phyloP scores from a whole-genome alignment of 768 basidiomycete genomes.

The Melanogaster broomeanus region DNA sequence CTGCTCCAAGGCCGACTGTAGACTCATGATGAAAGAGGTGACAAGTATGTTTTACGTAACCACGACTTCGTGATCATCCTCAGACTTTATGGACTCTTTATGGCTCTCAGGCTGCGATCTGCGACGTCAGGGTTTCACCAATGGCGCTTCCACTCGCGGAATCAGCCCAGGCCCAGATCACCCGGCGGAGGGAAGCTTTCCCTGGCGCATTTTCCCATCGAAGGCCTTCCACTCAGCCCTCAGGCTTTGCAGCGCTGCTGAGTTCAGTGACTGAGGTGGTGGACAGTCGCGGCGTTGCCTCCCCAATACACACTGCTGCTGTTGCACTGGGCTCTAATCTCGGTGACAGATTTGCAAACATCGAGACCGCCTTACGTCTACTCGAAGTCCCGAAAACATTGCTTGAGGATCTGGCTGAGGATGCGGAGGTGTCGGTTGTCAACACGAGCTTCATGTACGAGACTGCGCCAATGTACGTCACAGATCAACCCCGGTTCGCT shows the following conservation, averaged over 20 bases:
- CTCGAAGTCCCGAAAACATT: conserved; percentile 54
- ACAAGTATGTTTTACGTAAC: conserved; percentile 3
- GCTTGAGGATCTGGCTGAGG: conserved; percentile 17
- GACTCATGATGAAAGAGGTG: conserved; percentile 39
- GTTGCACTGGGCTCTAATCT: conserved; percentile 91
- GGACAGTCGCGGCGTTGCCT: not conserved
- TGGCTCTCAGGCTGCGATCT: too few species aligned
- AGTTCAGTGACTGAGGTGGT: not conserved
- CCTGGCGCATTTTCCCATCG: conserved; percentile 9
- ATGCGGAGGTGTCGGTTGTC: conserved; percentile 44
- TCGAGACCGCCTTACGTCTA: conserved; percentile 72
- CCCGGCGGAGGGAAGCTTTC: conserved; percentile 45
- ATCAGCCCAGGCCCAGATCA: conserved; percentile 65
- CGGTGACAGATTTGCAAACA: conserved; percentile 82
- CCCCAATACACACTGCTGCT: conserved; percentile 43
- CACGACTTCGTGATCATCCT: too few species aligned
- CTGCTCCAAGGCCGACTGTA: conserved; percentile 48
- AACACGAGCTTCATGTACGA: conserved; percentile 93
- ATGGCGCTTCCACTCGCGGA: conserved; percentile 66
- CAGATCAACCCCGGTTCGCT: conserved; percentile 84
- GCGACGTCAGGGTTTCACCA: conserved; percentile 62
- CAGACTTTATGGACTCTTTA: too few species aligned
- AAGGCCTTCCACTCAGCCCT: not conserved
- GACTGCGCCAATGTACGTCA: conserved; percentile 94
- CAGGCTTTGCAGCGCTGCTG: not conserved